These are phyloP conservation scores for Trapa incisa DNA, from an alignment of 345 rosid species.

Conservation along the genomic window DNA sequence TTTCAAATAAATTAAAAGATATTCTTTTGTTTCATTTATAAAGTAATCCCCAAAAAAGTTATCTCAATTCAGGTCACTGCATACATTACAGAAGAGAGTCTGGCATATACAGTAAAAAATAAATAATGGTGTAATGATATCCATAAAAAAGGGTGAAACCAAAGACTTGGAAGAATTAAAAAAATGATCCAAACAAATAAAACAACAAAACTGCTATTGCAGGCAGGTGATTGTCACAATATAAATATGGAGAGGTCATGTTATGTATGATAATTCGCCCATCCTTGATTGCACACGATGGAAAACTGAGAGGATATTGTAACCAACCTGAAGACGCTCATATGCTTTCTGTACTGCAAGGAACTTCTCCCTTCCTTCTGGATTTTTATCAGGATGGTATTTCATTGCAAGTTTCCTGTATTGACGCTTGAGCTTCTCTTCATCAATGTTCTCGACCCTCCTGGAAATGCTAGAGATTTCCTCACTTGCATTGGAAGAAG, in stretches of 20 bases:
- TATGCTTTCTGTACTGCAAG: slow-evolving; percentile 97
- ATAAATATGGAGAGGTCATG: background rate
- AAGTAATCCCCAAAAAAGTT: background rate
- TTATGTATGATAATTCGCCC: background rate
- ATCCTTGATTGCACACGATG: background rate
- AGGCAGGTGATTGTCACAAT: background rate
- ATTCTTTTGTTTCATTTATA: background rate
- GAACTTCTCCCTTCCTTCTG: slow-evolving; percentile 96
- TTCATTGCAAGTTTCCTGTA: slow-evolving; percentile 99
- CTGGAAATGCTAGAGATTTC: slow-evolving; percentile 55
- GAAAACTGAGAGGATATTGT: slow-evolving; percentile 1
- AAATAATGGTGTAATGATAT: background rate
- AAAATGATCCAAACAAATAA: background rate
- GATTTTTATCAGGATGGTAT: slow-evolving; percentile 99
- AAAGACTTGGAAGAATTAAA: background rate
- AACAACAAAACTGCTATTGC: background rate
- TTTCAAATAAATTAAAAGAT: background rate
- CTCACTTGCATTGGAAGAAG: slow-evolving; percentile 37
- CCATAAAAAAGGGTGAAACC: background rate
- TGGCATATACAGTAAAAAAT: background rate
- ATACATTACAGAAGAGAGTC: background rate
- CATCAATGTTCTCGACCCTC: slow-evolving; percentile 93
- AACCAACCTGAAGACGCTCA: slow-evolving; percentile 85
- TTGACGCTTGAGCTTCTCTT: slow-evolving; percentile 95
- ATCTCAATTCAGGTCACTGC: background rate